phyloP scores from a whole-genome alignment of 192 early-diverging fungal species.

The Borealophlyctis nickersoniae region DNA sequence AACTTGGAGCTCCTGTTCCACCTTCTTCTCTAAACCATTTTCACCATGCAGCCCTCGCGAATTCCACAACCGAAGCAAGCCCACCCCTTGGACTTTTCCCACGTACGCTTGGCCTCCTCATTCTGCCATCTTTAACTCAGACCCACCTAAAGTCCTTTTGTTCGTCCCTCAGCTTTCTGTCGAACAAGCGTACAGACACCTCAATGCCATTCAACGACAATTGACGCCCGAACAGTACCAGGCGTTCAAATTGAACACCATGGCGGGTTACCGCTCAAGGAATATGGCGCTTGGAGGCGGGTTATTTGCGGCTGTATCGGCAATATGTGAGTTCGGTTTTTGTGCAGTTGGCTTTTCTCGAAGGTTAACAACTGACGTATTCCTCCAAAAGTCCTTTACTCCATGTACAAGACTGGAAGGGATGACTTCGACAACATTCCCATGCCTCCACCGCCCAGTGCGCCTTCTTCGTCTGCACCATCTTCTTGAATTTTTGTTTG shows the following conservation, averaged over 20 bases:
- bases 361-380: background rate
- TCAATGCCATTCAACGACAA: slow-evolving; percentile 9
- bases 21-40: no score
- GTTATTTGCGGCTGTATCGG: slow-evolving; percentile 9
- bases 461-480: no score
- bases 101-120: background rate
- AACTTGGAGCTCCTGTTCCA: no score
- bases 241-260: slow-evolving; percentile 22
- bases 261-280: slow-evolving; percentile 16
- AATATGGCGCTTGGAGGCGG: slow-evolving; percentile 24
- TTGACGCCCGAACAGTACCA: slow-evolving; percentile 25
- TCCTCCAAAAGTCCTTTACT: slow-evolving; percentile 15
- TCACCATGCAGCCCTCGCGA: no score
- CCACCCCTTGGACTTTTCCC: background rate
- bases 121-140: background rate
- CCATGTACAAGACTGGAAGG: slow-evolving; percentile 23
- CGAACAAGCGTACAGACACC: slow-evolving; percentile 21
- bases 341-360: no score
- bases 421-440: slow-evolving; percentile 32
- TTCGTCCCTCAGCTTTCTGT: slow-evolving; percentile 21
- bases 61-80: no score
- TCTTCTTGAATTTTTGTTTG: no score
- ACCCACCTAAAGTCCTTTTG: no score
- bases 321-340: slow-evolving; percentile 20
- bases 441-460: slow-evolving; percentile 26